Base-by-base conservation (phyloP, 441 rosid species). In the Omphalea diandra region DNA sequence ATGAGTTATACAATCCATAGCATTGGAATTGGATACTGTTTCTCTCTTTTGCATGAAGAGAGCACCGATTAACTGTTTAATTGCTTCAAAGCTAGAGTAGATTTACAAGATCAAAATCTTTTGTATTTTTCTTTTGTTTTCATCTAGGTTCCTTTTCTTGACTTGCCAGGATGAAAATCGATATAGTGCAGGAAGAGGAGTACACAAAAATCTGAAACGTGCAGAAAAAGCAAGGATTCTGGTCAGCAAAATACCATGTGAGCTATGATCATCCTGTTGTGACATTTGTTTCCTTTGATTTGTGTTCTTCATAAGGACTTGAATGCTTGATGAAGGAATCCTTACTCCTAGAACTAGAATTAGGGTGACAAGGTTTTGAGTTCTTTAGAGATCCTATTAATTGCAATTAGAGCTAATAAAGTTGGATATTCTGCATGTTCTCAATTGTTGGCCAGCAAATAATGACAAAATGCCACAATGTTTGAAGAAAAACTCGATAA, bases 221-320 rank as follows among this genome's bases (percentile, higher is more conserved):
- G 98, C 98, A 29, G 99, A 94, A 85, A 90, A 88, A 80, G 97
- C 98, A 36, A 80, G 97, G 76, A 83, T 83, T 69, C 78, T 94
- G 56, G 85, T 86, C 78, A 73, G 85, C 88, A 92, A 90, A 88
- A 65, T 90, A 59, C 90, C 94, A 80, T 77, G 96, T 88, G 83
- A 90, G 99, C 70, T 63, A 29, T 15, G 29, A 58, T 57, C 36
- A n/a, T 22, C 5, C 6, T 22, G 12, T 11, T 43, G 68, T 63
- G 4, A 0, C 36, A 18, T 40, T 1, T 44, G 54, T 36, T 14
- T 27, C 12, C 54, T 27, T 55, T 2, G 18, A 17, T 43, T 15
- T 32, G 14, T 11, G 18, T 31, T 44, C 33, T 44, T n/a, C n/a
- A n/a, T n/a, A n/a, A n/a, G n/a, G n/a, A n/a, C n/a, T n/a, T 8